A percentile compares a stretch with the other conserved stretches of the same genome.
Conservation (phyloP, 2,329 filamentous ascomycete species). For the Epichloe hybrida region DNA sequence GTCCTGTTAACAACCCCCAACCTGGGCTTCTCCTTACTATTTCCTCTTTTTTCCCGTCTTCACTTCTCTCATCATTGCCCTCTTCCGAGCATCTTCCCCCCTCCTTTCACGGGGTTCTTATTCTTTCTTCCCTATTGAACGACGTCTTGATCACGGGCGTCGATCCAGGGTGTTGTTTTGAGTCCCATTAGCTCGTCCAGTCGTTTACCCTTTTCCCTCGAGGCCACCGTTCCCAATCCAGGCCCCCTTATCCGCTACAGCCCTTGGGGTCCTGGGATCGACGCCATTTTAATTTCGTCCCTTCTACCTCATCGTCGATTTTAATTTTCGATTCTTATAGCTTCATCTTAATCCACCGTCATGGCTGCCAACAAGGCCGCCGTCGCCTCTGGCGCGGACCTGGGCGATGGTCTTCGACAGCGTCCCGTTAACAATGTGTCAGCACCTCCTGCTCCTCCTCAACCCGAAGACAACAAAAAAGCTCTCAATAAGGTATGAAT, state of each 20-base stretch:
- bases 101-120: constrained; percentile 5
- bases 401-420: constrained; percentile 41
- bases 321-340: background rate
- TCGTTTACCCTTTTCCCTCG: constrained; percentile 13
- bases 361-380: constrained; percentile 44
- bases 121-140: constrained; percentile 13
- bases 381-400: constrained; percentile 47
- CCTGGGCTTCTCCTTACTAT: constrained; percentile 3
- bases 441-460: constrained; percentile 21
- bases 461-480: constrained; percentile 49
- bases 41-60: constrained; percentile 10
- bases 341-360: constrained; percentile 7
- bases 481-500: constrained; percentile 35
- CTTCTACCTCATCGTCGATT: constrained; percentile 2
- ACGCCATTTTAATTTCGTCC: constrained; percentile 2
- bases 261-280: background rate
- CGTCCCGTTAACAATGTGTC: constrained; percentile 30
- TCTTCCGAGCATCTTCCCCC: constrained; percentile 9
- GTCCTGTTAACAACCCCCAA: no score
- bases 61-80: constrained; percentile 8
- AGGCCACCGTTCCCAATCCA: constrained; percentile 3
- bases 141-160: constrained; percentile 11
- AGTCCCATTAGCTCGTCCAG: constrained; percentile 24
- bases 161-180: constrained; percentile 11
- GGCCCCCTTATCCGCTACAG: background rate